Evolutionary conservation across 208 protist species (phyloP), one percentile per base, ranked within the genome.

Genomic region (Leishmania arabica): DNA sequence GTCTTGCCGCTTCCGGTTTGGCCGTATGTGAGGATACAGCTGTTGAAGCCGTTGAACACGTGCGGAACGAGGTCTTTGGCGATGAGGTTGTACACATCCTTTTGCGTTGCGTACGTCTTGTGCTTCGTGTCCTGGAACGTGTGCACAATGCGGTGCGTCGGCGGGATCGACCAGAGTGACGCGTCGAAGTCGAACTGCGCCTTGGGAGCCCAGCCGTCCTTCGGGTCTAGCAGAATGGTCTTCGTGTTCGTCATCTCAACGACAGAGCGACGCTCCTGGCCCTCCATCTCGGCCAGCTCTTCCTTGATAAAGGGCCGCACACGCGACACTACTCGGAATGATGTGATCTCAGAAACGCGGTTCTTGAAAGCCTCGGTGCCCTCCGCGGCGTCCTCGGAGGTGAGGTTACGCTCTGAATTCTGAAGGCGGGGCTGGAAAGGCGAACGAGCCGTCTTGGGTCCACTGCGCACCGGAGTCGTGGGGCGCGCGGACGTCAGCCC

Each of bases 1-100:
- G 93, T 97, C 85, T 98, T 98, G 13, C 95, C 98, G 79, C 92
- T 95, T n/a, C 94, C 94, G 0, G 97, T 99, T 82, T 98, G 93
- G 45, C 96, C 96, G 86, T 98, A 98, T 17, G 94, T 96, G 37
- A 99, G 91, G 79, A 99, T 93, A 76, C 95, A 97, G 78, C 89
- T 95, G 89, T 98, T 98, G 87, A 93, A 96, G 54, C 97, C 95
- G 64, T 95, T 89, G 89, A 98, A 97, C 34, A 97, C 92, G 87
- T 99, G 97, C 45, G 97, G 92, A 15, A 99, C 91, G 60, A 98
- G 88, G 62, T 97, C 92, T 79, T 93, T 93, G 31, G 94, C 98
- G 40, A 99, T 92, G 68, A 96, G 69, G 76, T 96, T 87, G 88
- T 98, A 99, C 17, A 99, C 95, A 79, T 95, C 92, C 31, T 85